A percentile compares a stretch with the other conserved stretches of the same genome.
phyloP scores from a whole-genome alignment of 805 yeast genomes.

The Pichia nakasei region DNA sequence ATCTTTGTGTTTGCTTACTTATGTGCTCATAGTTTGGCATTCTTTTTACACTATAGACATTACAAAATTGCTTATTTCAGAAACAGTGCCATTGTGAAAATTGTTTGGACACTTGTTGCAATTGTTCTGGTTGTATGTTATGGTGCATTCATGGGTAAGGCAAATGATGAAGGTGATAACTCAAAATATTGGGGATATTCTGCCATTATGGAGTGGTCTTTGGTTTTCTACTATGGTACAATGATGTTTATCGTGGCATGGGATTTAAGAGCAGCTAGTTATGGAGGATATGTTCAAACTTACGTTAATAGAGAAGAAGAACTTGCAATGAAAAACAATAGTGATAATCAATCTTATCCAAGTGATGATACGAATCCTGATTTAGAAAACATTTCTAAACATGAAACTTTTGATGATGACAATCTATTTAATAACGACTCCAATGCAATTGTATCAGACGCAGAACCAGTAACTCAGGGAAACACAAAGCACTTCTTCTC shows the following conservation, averaged over 20 bases:
- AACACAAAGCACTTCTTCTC: background rate
- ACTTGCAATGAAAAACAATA: background rate
- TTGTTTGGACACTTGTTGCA: constrained; percentile 59
- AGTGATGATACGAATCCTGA: background rate
- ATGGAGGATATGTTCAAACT: constrained; percentile 10
- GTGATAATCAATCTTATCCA: background rate
- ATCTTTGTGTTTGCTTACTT: constrained; percentile 50
- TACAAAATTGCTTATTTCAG: constrained; percentile 23
- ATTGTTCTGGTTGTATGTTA: constrained; percentile 62
- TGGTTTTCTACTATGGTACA: constrained; percentile 79
- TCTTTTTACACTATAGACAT: constrained; percentile 14
- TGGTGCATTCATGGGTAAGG: constrained; percentile 30
- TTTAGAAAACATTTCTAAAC: background rate
- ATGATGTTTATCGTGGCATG: constrained; percentile 53
- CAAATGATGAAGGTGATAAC: constrained; percentile 13
- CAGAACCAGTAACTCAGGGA: background rate
- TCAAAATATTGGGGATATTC: constrained; percentile 38
- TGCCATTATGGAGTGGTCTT: constrained; percentile 75
- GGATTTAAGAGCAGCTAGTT: constrained; percentile 40
- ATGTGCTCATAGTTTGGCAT: constrained; percentile 15
- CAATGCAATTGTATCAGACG: background rate
- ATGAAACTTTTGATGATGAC: constrained; percentile 1
- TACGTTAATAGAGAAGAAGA: constrained; percentile 2
- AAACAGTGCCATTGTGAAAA: constrained; percentile 44
- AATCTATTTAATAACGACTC: background rate